Conservation (phyloP, 495 filamentous ascomycete genomes). For the Tirmania nivea region DNA sequence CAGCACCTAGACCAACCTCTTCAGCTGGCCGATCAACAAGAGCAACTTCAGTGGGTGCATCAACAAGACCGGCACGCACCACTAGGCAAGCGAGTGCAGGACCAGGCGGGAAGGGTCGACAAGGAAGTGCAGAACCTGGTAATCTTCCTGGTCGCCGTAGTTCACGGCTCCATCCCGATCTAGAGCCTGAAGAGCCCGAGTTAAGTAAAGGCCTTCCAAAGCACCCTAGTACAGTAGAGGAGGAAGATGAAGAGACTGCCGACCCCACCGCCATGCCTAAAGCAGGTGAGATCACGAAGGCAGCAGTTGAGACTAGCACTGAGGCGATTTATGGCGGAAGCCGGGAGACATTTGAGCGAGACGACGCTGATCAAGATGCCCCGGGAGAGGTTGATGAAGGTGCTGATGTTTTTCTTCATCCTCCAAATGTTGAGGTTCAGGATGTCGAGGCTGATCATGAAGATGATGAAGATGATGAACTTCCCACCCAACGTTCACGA, state of each 20-base stretch:
- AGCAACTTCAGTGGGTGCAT: not conserved
- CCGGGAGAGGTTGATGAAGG: conserved; percentile 6
- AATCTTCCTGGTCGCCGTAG: not conserved
- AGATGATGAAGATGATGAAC: conserved; percentile 13
- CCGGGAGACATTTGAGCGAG: not conserved
- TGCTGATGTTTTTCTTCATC: conserved; percentile 5
- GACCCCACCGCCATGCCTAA: not conserved
- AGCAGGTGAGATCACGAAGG: not conserved
- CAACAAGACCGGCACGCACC: conserved; percentile 2
- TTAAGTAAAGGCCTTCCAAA: conserved; percentile 3
- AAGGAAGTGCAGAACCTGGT: not conserved
- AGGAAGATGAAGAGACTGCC: conserved; percentile 4
- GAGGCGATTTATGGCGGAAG: not conserved
- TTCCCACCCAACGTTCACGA: conserved; percentile 13
- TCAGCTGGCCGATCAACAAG: not conserved
- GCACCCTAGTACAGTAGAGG: conserved; percentile 12
- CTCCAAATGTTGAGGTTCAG: conserved; percentile 7
- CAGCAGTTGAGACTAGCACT: not conserved
- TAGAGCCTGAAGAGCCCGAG: not conserved
- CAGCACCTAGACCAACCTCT: not conserved
- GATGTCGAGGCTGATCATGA: conserved; percentile 17
- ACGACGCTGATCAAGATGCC: not conserved
- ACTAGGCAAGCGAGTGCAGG: not conserved
- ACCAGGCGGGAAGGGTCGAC: not conserved
- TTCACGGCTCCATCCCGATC: not conserved